Evolutionary conservation across 2,329 filamentous ascomycete genomes (phyloP), one percentile per base, ranked within the genome.

Genomic region (Didymellaceae sp.): DNA sequence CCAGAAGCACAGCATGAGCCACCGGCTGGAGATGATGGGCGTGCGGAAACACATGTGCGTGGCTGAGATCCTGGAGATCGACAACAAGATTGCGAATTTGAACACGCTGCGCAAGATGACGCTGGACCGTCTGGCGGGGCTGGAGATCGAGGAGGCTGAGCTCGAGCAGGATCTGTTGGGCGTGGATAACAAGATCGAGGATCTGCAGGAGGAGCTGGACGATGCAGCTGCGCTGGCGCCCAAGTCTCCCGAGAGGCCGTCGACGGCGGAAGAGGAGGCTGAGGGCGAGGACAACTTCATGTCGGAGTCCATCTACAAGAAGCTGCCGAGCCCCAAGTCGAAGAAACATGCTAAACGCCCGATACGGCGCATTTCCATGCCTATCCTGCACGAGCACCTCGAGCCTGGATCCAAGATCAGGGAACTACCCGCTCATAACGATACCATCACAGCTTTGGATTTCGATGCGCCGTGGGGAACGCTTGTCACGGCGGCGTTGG

Each of bases 401-500:
- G 87, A 95, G 58, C 87, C 93, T 3, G 94, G 94, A 14, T 91
- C 90, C 25, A 85, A 83, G 65, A 96, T 99, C 65, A 88, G 88
- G 61, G 90, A 97, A 71, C 82, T 97, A 48, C 87, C 90, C 61
- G 91, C 93, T 2, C 94, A 99, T 72, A 86, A 85, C 43, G 94
- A 99, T 70, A 84, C 83, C 50, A 88, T 99, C 55, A 96, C 92
- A 1, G 89, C 93, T 6, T 73, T 99, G 54, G 94, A 97, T 75
- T 99, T 99, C 72, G 94, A 99, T 71, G 89, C 88, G n/a, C 94
- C 94, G 0, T 97, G 97, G 72, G 94, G 94, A 13, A 95, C 91
- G 16, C 86, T 97, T 84, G 91, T 97, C 5, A 93, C 91, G 6
- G 88, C 94, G 8, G 90, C 92, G 8, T 78, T 97, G 65, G 94